Base-by-base conservation (phyloP, 2,329 filamentous ascomycete species). In the Dothistroma septosporum region DNA sequence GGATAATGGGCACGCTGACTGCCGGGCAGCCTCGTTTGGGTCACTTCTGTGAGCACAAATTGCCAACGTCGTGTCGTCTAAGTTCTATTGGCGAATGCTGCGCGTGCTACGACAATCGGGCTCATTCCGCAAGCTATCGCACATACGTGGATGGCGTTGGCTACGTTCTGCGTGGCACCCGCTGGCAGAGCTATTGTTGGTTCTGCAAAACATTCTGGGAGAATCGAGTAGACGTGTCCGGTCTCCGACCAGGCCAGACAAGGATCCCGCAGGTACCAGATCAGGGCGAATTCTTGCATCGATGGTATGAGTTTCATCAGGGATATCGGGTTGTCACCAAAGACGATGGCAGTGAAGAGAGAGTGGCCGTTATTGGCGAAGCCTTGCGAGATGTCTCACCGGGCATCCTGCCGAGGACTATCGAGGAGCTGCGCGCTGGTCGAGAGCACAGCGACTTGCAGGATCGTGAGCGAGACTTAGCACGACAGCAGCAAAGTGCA, bases 111-210 rank as follows among this genome's bases (percentile, higher is more conserved):
- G 71, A 73, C 48, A 69, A 72, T 21, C 61, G 71, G 56, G 58
- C 72, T 1, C 79, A 82, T 59, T 72, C 76, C 3, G 67, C 73
- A 1, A 74, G 75, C 0, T 82, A 82, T 61, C 69, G 71, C 12
- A 76, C 78, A 0, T 82, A 82, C 65, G 76, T 82, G 44, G 80
- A 81, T 58, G 80, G 80, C 21, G 72, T 81, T n/a, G 80, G 80
- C 10, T 79, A 78, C 48, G 79, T 81, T 6, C 73, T 76, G 37
- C 72, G 78, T 24, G 80, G 79, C 2, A 79, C 75, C 5, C 66
- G 80, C 44, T 81, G 79, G 79, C 77, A 82, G 64, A 71, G 77
- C 58, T 82, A 82, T 61, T 82, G 80, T 64, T 81, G 79, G 79
- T 80, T 77, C 64, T 82, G 80, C 63, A 78, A 79, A 69, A 78